Evolutionary conservation across 2,329 filamentous ascomycete species (phyloP), one percentile per base, ranked within the genome.

Genomic region (Verticillium albo-atrum): DNA sequence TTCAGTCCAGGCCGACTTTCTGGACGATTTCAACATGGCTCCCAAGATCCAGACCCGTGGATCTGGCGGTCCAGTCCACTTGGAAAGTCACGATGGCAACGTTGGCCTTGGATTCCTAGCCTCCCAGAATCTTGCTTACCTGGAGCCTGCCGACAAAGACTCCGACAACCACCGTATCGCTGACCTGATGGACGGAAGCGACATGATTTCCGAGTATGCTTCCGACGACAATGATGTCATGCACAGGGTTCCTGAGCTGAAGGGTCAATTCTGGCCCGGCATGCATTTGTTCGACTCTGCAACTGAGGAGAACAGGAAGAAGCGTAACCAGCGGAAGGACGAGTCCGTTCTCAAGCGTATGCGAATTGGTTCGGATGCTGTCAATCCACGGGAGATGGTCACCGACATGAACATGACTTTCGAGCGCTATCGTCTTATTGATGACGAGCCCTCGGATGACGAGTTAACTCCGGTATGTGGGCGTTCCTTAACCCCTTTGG

Each of bases 221-320:
- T 50, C 42, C 9, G 42, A 50, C 42, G 20, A 50, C 7, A 20
- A 50, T 50, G 42, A 50, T 9, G 25, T 7, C 20, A 10, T 7
- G 4, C 20, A 10, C 42, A 50, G 42, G 20, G 42, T 23, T 23
- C 42, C 42, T 4, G 27, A 53, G 51, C 79, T 92, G 57, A 93
- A 93, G 71, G 90, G 90, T 2, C 77, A 88, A n/a, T 77, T 85
- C 54, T 92, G 87, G 81, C 87, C 88, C 3, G 90, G 90, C 20
- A 93, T 93, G 90, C 83, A 85, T 57, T 81, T 91, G n/a, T 92
- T 93, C 69, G 90, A 94, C 71, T 86, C 90, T 57, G 90, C 90
- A 4, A 90, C 88, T 4, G 82, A 86, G 17, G 84, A 89, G 62
- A 89, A 90, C 80, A 88, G 86, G 66, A 82, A 87, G 53, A 90